Evolutionary conservation across 306 rosid species (phyloP), one percentile per base, ranked within the genome.

Genomic region (Arachis hypogaea): DNA sequence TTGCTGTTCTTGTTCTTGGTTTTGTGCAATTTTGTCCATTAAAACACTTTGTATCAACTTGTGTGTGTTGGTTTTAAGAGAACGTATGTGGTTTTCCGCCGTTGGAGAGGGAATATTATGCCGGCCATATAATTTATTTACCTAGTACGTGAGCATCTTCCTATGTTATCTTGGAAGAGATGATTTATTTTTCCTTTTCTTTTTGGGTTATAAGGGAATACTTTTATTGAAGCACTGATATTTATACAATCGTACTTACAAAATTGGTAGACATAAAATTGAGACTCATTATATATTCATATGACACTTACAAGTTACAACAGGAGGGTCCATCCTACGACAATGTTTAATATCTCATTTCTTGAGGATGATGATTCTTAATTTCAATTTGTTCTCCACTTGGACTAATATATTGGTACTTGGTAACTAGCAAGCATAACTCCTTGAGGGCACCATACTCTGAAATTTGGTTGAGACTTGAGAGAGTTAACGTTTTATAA

Each of bases 41-140:
- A 18, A 18, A 18, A 57, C 45, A 76, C 3, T 50, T 3, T 50
- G 49, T 77, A 64, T 46, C 76, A 59, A 66, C 22, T 68, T 73
- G 9, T 68, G 29, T 77, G 79, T 55, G 47, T 47, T 65, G 45
- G 61, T 70, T 58, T 54, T 2, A 40, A 11, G 22, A 45, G n/a
- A 7, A 66, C 43, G 41, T 50, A 9, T 59, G 18, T 42, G 55
- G 14, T 42, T 33, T 33, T 14, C 30, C 33, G 29, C 14, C 45
- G 6, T 52, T 57, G 18, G 28, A 16, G 43, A 47, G 36, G 0
- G 16, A 7, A 59, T 65, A 41, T 45, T 59, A n/a, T 52, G 7
- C 81, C 74, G 81, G 81, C 85, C 22, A 33, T 33, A 4, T 33
- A 14, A 46, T 63, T 36, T 55, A 14, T 63, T 36, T 55, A 14